Evolutionary conservation across 202 grass and related monocot genomes (phyloP), one percentile per base, ranked within the genome.

Genomic region (Carex arenaria): DNA sequence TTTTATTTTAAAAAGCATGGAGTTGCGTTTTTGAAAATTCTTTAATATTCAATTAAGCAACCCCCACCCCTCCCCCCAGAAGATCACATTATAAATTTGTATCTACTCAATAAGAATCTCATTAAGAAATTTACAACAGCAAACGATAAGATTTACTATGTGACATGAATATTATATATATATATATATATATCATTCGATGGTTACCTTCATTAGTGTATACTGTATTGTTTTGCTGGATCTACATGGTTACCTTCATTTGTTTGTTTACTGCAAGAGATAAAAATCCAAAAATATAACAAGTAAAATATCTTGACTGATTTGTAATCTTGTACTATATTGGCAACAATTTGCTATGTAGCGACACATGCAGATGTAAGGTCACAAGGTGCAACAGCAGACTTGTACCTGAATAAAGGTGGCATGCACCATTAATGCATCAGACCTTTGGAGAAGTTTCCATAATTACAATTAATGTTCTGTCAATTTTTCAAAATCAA

Each of bases 21-120:
- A 34, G 1, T 34, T 34, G 32, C 32, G 32, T 34, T 34, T 34
- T 34, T 34, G 32, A 34, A 34, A 34, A 34, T 40, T 40, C 38
- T 40, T 1, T 40, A 40, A 40, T 40, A 40, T 36, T 4, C 34
- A 36, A 4, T 26, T 34, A 34, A 3, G 3, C 32, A 34, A 34
- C 38, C 38, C 38, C 38, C 38, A 5, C 38, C 38, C 38, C 38
- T 7, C 4, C 42, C 42, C 42, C 42, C 1, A 18, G 11, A 75
- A 55, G 45, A 74, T 54, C 1, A 52, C 40, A 75, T 75, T 55
- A 55, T 31, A 75, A 38, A 75, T 54, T 55, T 75, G 12, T 5
- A 75, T 75, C 11, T 75, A 75, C 49, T 55, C 23, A 75, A 31
- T 54, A 31, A 53, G 72, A 75, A 75, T 75, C 72, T 75, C 23